Conservation (phyloP, 2,329 filamentous ascomycete species). For the Huntiella bhutanensis region DNA sequence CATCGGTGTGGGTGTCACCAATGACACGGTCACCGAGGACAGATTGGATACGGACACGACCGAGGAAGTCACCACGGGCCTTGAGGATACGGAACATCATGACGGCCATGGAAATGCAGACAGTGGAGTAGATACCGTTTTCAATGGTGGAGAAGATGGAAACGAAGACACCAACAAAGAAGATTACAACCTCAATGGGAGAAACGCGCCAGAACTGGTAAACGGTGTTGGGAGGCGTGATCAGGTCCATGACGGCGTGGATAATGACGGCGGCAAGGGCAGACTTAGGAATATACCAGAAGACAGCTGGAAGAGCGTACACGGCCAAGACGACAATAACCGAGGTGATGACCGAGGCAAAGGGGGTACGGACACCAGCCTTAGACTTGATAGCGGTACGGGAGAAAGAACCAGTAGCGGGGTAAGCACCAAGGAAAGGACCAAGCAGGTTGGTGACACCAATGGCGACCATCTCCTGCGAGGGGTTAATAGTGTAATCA, state of each 20-base stretch:
- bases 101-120: constrained; percentile 48
- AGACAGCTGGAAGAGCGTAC: constrained; percentile 71
- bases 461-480: constrained; percentile 88
- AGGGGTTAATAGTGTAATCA: constrained; percentile 90
- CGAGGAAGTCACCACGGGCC: constrained; percentile 60
- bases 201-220: constrained; percentile 94
- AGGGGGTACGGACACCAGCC: constrained; percentile 78
- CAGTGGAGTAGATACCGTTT: constrained; percentile 70
- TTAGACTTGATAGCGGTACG: constrained; percentile 95
- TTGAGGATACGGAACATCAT: constrained; percentile 64
- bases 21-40: constrained; percentile 58
- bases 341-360: constrained; percentile 78
- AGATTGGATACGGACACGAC: constrained; percentile 64
- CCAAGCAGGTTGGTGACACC: constrained; percentile 78
- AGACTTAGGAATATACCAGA: constrained; percentile 81
- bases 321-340: constrained; percentile 73
- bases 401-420: constrained; percentile 87
- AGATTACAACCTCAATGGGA: constrained; percentile 76
- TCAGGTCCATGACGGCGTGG: constrained; percentile 81
- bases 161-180: constrained; percentile 80
- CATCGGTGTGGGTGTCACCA: constrained; percentile 34
- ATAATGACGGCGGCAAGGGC: constrained; percentile 79
- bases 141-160: constrained; percentile 81
- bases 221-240: constrained; percentile 76
- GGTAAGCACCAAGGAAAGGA: constrained; percentile 71